phyloP scores from a whole-genome alignment of 169 alveolate species.

The Plasmodium yoelii region DNA sequence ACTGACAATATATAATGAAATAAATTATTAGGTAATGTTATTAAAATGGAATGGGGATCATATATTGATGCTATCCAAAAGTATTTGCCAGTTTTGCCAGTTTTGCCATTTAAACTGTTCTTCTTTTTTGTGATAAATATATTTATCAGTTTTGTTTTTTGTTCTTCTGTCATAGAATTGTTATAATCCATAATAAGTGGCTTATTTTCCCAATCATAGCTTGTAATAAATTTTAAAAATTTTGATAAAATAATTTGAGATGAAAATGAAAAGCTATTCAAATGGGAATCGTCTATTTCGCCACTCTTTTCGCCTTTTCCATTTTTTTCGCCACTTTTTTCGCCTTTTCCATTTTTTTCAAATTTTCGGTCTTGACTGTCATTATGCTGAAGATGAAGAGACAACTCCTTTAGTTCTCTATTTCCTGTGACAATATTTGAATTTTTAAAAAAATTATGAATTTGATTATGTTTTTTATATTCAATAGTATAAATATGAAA shows the following conservation, averaged over 20 bases:
- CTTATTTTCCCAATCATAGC: conserved; percentile 31
- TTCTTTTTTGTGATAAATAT: conserved; percentile 24
- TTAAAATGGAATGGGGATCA: conserved; percentile 37
- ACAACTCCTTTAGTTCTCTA: not conserved
- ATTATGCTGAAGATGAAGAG: not conserved
- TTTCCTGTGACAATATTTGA: not conserved
- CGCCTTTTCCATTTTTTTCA: not conserved
- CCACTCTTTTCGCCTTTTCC: not conserved
- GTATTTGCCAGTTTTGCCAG: conserved; percentile 15
- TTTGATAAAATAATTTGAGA: conserved; percentile 21
- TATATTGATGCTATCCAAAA: conserved; percentile 54
- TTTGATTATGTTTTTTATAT: conserved; percentile 16
- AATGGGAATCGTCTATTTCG: not conserved
- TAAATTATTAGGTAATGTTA: conserved; percentile 16
- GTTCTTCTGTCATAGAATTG: conserved; percentile 27
- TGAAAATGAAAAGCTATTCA: conserved; percentile 42
- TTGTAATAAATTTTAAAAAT: conserved; percentile 25
- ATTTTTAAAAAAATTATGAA: not conserved
- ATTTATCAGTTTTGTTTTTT: conserved; percentile 21
- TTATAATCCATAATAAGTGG: conserved; percentile 45
- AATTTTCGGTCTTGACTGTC: too few relatives aligned
- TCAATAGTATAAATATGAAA: conserved; percentile 34
- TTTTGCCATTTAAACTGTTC: not conserved
- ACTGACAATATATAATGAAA: conserved; percentile 11
- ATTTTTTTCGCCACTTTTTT: not conserved